Evolutionary conservation across 176 grass and related monocot species (phyloP).

Genomic region (Phoenix roebelenii): DNA sequence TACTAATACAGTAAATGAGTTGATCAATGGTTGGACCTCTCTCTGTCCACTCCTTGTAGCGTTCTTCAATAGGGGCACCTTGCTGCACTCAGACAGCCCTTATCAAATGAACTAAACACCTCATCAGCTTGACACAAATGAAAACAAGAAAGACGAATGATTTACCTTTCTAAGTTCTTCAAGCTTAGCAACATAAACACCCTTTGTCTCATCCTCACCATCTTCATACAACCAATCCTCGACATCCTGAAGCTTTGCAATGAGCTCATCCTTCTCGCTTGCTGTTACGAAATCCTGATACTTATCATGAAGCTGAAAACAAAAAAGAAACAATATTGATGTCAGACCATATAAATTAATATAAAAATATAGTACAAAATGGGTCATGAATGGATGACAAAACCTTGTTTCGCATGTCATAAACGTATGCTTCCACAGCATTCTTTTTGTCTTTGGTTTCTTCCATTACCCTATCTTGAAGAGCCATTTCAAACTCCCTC

Average conservation of each 20-base stretch:
- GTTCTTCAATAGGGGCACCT: conserved; percentile 56
- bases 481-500: conserved; percentile 94
- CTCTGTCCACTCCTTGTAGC: conserved; percentile 68
- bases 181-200: conserved; percentile 87
- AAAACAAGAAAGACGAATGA: no score
- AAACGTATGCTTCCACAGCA: conserved; percentile 93
- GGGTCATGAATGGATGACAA: neutral
- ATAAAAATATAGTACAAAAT: neutral
- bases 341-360: conserved; percentile 20
- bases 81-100: conserved; percentile 27
- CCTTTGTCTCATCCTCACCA: conserved; percentile 95
- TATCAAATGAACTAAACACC: no score
- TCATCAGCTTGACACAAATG: no score
- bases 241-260: conserved; percentile 70
- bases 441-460: conserved; percentile 99
- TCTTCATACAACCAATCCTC: conserved; percentile 99
- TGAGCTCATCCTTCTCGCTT: conserved; percentile 59
- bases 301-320: conserved; percentile 60
- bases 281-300: conserved; percentile 56
- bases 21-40: conserved; percentile 53
- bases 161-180: conserved; percentile 75
- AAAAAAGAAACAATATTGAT: conserved; percentile 6
- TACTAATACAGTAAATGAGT: conserved; percentile 68
- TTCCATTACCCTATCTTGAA: conserved; percentile 96
- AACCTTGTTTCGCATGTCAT: conserved; percentile 98